A percentile compares a stretch with the other conserved stretches of the same genome.
Conservation (phyloP, 139 green algal genomes). For the Yamagishiella unicocca region DNA sequence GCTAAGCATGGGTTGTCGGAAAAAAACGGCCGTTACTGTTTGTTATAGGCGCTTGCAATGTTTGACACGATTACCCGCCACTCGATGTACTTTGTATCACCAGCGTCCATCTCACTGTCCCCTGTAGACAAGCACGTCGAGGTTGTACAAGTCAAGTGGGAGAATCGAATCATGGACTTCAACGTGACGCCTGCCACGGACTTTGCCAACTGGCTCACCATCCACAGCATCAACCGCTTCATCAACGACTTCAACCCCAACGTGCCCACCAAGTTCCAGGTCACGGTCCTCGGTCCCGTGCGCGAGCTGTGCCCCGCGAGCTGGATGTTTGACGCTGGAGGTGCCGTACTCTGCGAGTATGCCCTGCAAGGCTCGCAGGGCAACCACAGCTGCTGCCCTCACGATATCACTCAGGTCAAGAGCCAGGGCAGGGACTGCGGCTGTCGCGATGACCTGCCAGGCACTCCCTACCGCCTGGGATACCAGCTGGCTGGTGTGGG, state of each 20-base stretch:
- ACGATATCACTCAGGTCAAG: constrained; percentile 13
- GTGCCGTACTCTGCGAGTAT: constrained; percentile 45
- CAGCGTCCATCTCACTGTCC: neutral
- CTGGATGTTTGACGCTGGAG: constrained; percentile 22
- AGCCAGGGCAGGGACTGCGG: constrained; percentile 30
- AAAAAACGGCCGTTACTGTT: too few species aligned
- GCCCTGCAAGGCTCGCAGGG: constrained; percentile 54
- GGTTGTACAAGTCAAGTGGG: constrained; percentile 48
- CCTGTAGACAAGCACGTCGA: constrained; percentile 52
- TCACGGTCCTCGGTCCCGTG: constrained; percentile 45
- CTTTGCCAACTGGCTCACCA: constrained; percentile 60
- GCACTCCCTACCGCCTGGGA: constrained; percentile 57
- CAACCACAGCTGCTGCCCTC: constrained; percentile 57
- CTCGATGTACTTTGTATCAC: too few species aligned
- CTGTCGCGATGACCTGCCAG: constrained; percentile 52
- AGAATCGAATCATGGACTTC: constrained; percentile 53
- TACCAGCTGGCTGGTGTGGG: constrained; percentile 17
- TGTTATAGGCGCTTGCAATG: too few species aligned
- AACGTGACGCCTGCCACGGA: constrained; percentile 51
- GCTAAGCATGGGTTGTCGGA: too few species aligned
- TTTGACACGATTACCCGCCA: too few species aligned
- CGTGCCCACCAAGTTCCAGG: neutral
- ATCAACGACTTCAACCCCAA: constrained; percentile 51
- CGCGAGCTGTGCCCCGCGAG: constrained; percentile 58
- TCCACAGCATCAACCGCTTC: constrained; percentile 60